These are phyloP conservation scores for Achaetomiella virescens DNA, from an alignment of 495 filamentous ascomycete genomes.

Conservation along the genomic window DNA sequence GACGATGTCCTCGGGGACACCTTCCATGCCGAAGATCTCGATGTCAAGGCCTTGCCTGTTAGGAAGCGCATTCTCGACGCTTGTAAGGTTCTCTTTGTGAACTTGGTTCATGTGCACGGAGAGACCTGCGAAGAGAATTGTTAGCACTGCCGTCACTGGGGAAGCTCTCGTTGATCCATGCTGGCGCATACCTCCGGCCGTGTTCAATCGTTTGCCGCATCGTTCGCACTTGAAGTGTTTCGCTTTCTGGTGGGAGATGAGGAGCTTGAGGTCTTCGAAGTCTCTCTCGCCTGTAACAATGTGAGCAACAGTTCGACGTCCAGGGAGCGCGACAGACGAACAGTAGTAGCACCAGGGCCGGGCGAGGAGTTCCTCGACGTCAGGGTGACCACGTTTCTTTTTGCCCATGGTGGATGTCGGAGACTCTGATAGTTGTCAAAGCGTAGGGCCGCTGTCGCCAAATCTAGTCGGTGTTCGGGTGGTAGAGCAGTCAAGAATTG, in stretches of 20 bases:
- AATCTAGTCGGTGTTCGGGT: too few species aligned
- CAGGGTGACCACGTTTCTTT: constrained; percentile 76
- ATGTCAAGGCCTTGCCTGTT: constrained; percentile 78
- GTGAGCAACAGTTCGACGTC: constrained; percentile 18
- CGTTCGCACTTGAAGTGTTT: constrained; percentile 97
- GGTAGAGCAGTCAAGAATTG: too few species aligned
- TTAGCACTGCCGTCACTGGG: constrained; percentile 17
- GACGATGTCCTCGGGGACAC: constrained; percentile 80
- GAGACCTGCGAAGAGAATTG: constrained; percentile 55
- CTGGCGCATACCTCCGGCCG: constrained; percentile 75
- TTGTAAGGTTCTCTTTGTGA: constrained; percentile 82
- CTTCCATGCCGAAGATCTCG: constrained; percentile 98
- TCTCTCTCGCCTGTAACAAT: constrained; percentile 64
- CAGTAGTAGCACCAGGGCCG: constrained; percentile 99
- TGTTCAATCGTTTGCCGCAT: constrained; percentile 83
- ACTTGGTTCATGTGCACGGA: constrained; percentile 97
- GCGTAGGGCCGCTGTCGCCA: too few species aligned
- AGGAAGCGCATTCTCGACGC: constrained; percentile 84
- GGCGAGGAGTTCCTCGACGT: constrained; percentile 76
- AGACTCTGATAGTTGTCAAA: background rate
- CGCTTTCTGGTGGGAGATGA: constrained; percentile 94
- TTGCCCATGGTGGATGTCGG: constrained; percentile 59
- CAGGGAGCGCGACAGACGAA: constrained; percentile 23
- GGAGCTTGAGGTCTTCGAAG: constrained; percentile 93
- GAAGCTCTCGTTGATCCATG: constrained; percentile 1